Conservation (phyloP, 2,329 filamentous ascomycete genomes). For the Nannizziopsis barbatae region DNA sequence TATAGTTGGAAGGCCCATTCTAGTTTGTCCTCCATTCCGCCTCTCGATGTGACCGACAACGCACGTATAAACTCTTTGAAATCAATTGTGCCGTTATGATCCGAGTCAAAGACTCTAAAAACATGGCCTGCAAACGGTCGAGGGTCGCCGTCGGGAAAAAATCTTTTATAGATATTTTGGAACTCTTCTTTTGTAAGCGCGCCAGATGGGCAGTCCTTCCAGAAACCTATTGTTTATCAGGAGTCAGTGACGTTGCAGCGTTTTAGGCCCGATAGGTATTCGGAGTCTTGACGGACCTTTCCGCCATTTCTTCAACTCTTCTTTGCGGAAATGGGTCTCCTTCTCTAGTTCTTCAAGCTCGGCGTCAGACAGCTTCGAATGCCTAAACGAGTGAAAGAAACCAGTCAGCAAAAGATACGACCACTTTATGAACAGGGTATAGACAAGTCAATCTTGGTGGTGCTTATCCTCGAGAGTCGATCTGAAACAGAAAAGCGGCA, state of each 20-base stretch:
- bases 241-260: neutral
- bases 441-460: neutral
- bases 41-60: constrained; percentile 87
- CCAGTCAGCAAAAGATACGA: constrained; percentile 15
- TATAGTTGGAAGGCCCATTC: constrained; percentile 99
- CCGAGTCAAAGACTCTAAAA: constrained; percentile 97
- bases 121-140: constrained; percentile 98
- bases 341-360: constrained; percentile 92
- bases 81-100: constrained; percentile 94
- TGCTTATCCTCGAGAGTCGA: neutral
- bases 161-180: constrained; percentile 98
- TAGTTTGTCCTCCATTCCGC: constrained; percentile 98
- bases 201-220: constrained; percentile 95
- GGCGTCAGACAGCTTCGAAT: constrained; percentile 95
- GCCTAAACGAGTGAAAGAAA: constrained; percentile 44
- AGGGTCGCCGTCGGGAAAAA: constrained; percentile 97
- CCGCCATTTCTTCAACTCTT: constrained; percentile 99
- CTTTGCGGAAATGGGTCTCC: constrained; percentile 98
- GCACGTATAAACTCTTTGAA: constrained; percentile 99
- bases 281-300: constrained; percentile 59
- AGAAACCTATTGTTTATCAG: constrained; percentile 55
- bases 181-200: constrained; percentile 98
- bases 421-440: constrained; percentile 9
- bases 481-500: constrained; percentile 1
- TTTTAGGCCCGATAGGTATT: neutral